Base-by-base conservation (phyloP, 2,329 filamentous ascomycete species). In the Aspergillus costaricaensis region DNA sequence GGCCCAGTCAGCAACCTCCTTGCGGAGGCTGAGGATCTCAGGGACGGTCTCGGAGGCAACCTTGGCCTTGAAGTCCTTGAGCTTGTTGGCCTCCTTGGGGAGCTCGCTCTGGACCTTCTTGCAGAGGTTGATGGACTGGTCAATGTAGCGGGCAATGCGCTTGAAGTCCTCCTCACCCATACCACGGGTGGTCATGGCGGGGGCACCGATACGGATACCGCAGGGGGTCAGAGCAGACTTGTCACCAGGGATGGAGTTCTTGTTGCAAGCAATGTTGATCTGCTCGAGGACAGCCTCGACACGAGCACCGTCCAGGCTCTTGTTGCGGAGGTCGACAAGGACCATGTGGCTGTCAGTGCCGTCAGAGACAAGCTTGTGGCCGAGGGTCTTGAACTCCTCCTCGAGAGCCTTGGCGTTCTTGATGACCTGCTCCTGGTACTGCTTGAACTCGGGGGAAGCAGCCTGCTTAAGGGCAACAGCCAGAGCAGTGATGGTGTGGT, bases 241-340 rank as follows among this genome's bases (percentile, higher is more conserved):
- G 85, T 99, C 95, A 65, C 95, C 95, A 43, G 95, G 95, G 61
- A 96, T 95, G 62, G 91, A 90, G 87, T 99, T 99, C 88, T 99
- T 99, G 88, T 99, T 99, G 87, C 92, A 96, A 64, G 95, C 93
- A 78, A 99, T 96, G 85, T 96, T 96, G 81, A 97, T 95, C 79
- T 96, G 91, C 84, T 99, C 95, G 19, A 99, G 89, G 61, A 99
- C 90, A 64, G 91, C 89, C 85, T 99, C 95, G 44, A 98, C 91
- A 78, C 95, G 92, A 60, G 90, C 90, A 67, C 93, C 93, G 73
- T 99, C 95, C 62, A 99, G 88, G 60, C 85, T 84, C 74, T 95
- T 91, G 39, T 91, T 88, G 81, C 96, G 96, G 54, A 99, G 86
- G 77, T 99, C 95, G 52, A 95, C 83, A 17, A 99, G 85, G 10